phyloP scores from a whole-genome alignment of 148 eudicot genomes.

The Fagopyrum esculentum region DNA sequence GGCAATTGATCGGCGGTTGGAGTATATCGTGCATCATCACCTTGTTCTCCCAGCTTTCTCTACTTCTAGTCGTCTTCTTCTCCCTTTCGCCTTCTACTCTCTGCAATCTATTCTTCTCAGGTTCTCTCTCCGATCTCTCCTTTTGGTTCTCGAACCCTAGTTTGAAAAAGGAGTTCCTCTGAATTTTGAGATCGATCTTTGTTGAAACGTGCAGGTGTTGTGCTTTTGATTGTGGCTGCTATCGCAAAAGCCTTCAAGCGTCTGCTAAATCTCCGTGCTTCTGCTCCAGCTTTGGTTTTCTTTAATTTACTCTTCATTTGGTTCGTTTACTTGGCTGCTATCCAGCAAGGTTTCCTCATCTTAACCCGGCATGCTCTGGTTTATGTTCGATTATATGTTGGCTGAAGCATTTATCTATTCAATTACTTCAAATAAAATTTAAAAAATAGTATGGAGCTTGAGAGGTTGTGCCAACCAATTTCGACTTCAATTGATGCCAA shows the following conservation, averaged over 20 bases:
- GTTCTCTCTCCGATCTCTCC: slow-evolving; percentile 16
- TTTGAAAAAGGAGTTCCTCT: neutral
- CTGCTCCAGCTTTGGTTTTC: slow-evolving; percentile 71
- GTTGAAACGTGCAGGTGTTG: slow-evolving; percentile 27
- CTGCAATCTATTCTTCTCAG: slow-evolving; percentile 45
- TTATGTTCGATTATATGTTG: neutral
- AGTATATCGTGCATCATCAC: slow-evolving; percentile 15
- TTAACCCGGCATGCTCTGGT: neutral
- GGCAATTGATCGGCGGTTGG: slow-evolving; percentile 11
- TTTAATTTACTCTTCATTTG: slow-evolving; percentile 43
- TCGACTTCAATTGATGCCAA: too few relatives aligned
- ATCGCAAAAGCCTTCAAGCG: slow-evolving; percentile 34
- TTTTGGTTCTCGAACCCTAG: neutral
- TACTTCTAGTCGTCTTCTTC: slow-evolving; percentile 31
- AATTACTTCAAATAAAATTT: neutral
- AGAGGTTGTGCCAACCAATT: too few relatives aligned
- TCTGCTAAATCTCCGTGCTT: slow-evolving; percentile 44
- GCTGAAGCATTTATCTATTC: neutral
- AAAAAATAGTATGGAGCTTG: neutral
- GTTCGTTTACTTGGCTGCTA: slow-evolving; percentile 34
- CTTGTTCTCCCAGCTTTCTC: slow-evolving; percentile 33
- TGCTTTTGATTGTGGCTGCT: slow-evolving; percentile 29
- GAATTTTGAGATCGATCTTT: neutral
- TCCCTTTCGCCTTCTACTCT: slow-evolving; percentile 32
- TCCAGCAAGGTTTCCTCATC: slow-evolving; percentile 40